Evolutionary conservation across 345 rosid genomes (phyloP).

Genomic region (Pugionium cornutum): DNA sequence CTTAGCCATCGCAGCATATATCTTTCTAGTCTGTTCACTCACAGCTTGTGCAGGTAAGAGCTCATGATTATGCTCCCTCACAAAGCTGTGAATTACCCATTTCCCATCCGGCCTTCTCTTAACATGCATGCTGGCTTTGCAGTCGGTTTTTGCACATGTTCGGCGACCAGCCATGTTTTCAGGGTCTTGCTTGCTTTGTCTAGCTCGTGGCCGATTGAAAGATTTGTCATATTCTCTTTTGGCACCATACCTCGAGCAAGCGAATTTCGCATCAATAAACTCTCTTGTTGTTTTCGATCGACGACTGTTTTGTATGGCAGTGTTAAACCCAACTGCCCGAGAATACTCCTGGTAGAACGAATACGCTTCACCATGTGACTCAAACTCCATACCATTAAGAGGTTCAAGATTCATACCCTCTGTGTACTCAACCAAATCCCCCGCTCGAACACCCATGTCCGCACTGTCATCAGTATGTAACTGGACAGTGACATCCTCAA

Average conservation of each 20-base stretch:
- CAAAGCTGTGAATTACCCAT: slow-evolving; percentile 69
- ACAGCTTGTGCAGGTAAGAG: slow-evolving; percentile 79
- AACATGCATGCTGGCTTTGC: slow-evolving; percentile 85
- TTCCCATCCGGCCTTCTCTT: slow-evolving; percentile 74
- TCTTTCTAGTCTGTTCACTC: slow-evolving; percentile 68
- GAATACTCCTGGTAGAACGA: slow-evolving; percentile 77
- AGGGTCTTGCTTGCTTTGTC: slow-evolving; percentile 61
- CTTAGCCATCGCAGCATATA: slow-evolving; percentile 73
- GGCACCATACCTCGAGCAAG: slow-evolving; percentile 73
- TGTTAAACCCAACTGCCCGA: slow-evolving; percentile 62
- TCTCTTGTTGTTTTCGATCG: slow-evolving; percentile 64
- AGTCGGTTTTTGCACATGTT: slow-evolving; percentile 61
- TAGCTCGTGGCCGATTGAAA: slow-evolving; percentile 55
- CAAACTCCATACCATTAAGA: slow-evolving; percentile 63
- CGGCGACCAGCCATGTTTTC: slow-evolving; percentile 59
- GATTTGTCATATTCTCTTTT: slow-evolving; percentile 66
- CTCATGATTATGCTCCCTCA: slow-evolving; percentile 73
- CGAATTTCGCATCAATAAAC: slow-evolving; percentile 76
- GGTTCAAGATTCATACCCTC: slow-evolving; percentile 60
- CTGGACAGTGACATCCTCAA: slow-evolving; percentile 43
- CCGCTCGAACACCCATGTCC: slow-evolving; percentile 38
- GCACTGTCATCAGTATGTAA: slow-evolving; percentile 41
- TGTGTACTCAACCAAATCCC: slow-evolving; percentile 40
- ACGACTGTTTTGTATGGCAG: slow-evolving; percentile 70
- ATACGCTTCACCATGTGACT: slow-evolving; percentile 68